Evolutionary conservation across 768 basidiomycete species (phyloP), one percentile per base, ranked within the genome.

Genomic region (button mushroom (Agaricus bisporus)): DNA sequence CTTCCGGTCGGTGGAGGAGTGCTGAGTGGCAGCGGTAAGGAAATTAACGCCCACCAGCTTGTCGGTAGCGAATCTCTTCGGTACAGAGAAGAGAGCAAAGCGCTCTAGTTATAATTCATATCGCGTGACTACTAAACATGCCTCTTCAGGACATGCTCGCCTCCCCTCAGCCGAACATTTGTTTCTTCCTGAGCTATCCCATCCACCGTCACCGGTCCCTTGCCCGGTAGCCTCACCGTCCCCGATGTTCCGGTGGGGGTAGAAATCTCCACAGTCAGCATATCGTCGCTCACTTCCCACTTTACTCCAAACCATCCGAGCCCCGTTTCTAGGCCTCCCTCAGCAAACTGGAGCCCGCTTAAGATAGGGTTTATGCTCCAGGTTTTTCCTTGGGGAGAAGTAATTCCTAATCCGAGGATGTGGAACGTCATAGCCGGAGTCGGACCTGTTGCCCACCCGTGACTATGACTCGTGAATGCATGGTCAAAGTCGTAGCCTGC

Each of bases 361-460:
- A 65, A 62, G 8, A 74, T 61, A 50, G 81, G 80, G 10, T 68
- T 70, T 12, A 82, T 53, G 0, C 61, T 56, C 80, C 80, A 83
- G 1, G 69, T 71, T 22, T 57, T 39, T 1, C 81, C 81, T 57
- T 75, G 69, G 0, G 74, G 73, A 1, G 74, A 64, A 0, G 74
- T 76, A 14, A 82, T 67, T 9, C 68, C 70, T 6, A 83, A 65
- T 10, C 80, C 81, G n/a, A 79, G 69, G 36, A 82, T 71, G 60
- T 80, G 81, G 65, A 76, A 78, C 3, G 80, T 80, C 18, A 82
- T 65, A 3, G 80, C 79, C 7, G 77, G 75, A 0, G 80, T 83
- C 1, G 81, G 78, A 0, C 80, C 80, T 0, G 79, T 69, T 52
- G 74, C 76, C 81, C 81, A 83, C 4, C 80, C 80, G 58, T 83